Conservation (phyloP, 257 asterid genomes). For the Vinca minor region DNA sequence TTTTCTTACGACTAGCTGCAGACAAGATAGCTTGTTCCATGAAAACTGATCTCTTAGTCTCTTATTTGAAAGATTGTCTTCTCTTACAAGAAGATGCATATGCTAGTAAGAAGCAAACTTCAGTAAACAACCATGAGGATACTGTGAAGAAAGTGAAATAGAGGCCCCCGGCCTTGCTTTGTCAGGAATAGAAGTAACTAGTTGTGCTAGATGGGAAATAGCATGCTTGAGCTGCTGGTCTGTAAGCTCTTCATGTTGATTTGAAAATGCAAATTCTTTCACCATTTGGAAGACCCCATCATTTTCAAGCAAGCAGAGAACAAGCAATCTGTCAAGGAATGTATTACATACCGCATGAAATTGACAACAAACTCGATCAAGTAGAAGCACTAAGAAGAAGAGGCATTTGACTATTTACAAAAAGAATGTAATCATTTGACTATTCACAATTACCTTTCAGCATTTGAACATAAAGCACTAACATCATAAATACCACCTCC, state of each 20-base stretch:
- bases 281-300: conserved; percentile 44
- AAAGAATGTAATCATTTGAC: background rate
- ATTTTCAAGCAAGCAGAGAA: conserved; percentile 68
- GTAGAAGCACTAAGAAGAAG: background rate
- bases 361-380: background rate
- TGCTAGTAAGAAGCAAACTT: background rate
- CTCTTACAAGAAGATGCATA: background rate
- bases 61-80: background rate
- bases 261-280: conserved; percentile 40
- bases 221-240: conserved; percentile 48
- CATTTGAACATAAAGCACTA: conserved; percentile 52
- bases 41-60: too few species aligned
- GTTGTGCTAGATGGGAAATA: conserved; percentile 51
- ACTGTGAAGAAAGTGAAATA: conserved; percentile 67
- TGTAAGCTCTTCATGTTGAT: conserved; percentile 34
- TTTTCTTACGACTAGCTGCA: background rate
- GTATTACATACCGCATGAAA: too few species aligned
- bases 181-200: conserved; percentile 86
- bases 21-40: background rate
- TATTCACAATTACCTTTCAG: conserved; percentile 61
- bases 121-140: conserved; percentile 37
- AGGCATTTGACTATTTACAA: background rate
- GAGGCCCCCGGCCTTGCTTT: conserved; percentile 73
- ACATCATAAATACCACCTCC: conserved; percentile 33
- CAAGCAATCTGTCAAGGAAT: conserved; percentile 54